Evolutionary conservation across 352 stramenopile genomes (phyloP), one percentile per base, ranked within the genome.

Genomic region (Globisporangium spinosum): DNA sequence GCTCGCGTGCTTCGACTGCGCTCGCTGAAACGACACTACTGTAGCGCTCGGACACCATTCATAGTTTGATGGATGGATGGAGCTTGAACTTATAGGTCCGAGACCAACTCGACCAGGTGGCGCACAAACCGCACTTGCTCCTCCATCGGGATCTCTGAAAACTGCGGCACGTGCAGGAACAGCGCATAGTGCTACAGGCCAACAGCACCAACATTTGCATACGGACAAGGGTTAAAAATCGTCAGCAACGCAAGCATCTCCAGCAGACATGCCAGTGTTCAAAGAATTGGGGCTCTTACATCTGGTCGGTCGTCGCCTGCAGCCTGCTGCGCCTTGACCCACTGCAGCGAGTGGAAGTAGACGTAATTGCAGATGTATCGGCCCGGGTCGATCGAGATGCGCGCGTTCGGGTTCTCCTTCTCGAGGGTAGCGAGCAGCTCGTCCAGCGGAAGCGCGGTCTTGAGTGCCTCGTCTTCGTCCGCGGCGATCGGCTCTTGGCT

Each of bases 321-420:
- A 64, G 49, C 62, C 22, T 65, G 69, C 29, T 84, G 77, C 23
- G 71, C 58, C 43, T 90, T 83, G 67, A 75, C 69, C 83, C 85
- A 91, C 43, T 83, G 69, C 15, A 95, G 81, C 71, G 85, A 94
- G 35, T 80, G 70, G 69, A 83, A 95, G 78, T 92, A 95, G 17
- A 93, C 86, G 67, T 79, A 93, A 73, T 95, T 95, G 76, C 87
- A 95, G 64, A 95, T 92, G 75, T 93, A 95, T 25, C 87, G 76
- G 6, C 87, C 87, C 1, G 85, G 85, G 66, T 95, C 83, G 12
- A 66, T 90, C 15, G 87, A 95, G 55, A 95, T 76, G 5, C 34
- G 62, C 9, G 85, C 67, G 17, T 70, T 71, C 38, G 76, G 61
- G 32, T 79, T 72, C 22, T 80, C 55, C 2, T 58, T 51, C 57